Percentiles rank a stretch among this genome's conserved stretches.
Evolutionary conservation across 495 filamentous ascomycete species (phyloP).

Genomic region (Penicillium longicatenatum): DNA sequence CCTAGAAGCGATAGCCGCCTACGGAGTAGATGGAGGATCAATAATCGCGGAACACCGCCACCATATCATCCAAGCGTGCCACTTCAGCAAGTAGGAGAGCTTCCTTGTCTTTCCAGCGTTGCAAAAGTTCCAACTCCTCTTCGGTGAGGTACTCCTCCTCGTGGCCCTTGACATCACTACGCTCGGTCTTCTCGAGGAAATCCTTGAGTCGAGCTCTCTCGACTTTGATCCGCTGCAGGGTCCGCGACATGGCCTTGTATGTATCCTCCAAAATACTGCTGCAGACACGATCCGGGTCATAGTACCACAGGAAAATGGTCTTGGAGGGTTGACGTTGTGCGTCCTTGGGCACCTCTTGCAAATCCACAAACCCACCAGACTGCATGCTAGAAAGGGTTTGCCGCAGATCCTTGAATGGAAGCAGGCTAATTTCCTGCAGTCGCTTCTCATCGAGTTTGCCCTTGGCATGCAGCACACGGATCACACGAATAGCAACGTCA

Average conservation of each 20-base stretch:
- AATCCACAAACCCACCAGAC: conserved; percentile 76
- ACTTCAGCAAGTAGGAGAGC: conserved; percentile 76
- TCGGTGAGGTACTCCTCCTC: conserved; percentile 74
- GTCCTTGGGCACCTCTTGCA: conserved; percentile 91
- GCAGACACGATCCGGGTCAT: conserved; percentile 70
- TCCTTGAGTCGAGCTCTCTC: conserved; percentile 67
- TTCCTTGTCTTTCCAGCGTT: conserved; percentile 70
- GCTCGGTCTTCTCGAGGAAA: conserved; percentile 73
- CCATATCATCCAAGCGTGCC: conserved; percentile 76
- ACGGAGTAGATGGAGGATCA: conserved; percentile 33
- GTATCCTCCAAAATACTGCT: conserved; percentile 68
- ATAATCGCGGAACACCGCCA: conserved; percentile 82
- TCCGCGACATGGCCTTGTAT: conserved; percentile 88
- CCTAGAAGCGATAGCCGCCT: not conserved
- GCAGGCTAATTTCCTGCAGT: conserved; percentile 69
- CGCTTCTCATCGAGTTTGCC: conserved; percentile 93
- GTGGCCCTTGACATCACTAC: conserved; percentile 78
- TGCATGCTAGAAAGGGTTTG: conserved; percentile 80
- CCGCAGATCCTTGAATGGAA: conserved; percentile 79
- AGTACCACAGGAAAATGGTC: conserved; percentile 89
- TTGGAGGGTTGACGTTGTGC: conserved; percentile 71
- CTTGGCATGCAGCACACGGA: conserved; percentile 78
- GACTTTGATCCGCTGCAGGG: conserved; percentile 71
- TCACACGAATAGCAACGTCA: conserved; percentile 71
- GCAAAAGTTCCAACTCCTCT: conserved; percentile 65